Conservation (phyloP, 495 filamentous ascomycete genomes). For the Penicillium roqueforti region DNA sequence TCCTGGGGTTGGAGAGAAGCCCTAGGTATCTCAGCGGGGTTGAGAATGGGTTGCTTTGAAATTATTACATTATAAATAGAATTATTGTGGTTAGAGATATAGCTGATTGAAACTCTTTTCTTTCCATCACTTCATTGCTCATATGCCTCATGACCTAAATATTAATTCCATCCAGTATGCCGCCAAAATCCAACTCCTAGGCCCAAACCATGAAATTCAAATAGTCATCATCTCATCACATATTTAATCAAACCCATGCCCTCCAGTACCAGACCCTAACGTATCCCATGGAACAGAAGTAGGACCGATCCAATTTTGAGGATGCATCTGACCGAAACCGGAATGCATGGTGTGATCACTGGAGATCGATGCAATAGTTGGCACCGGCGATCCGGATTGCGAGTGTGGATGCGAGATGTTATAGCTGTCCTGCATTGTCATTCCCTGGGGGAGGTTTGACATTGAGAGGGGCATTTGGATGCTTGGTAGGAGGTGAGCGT, state of each 20-base stretch:
- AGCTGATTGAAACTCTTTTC: neutral
- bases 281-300: constrained; percentile 35
- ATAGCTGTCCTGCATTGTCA: constrained; percentile 17
- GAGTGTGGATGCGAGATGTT: constrained; percentile 14
- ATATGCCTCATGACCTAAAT: constrained; percentile 4
- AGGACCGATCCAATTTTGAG: constrained; percentile 37
- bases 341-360: constrained; percentile 24
- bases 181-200: too few species aligned
- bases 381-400: constrained; percentile 23
- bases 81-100: neutral
- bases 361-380: constrained; percentile 21
- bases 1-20: neutral
- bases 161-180: too few species aligned
- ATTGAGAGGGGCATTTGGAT: constrained; percentile 14
- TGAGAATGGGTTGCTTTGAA: neutral
- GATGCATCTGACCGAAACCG: constrained; percentile 29
- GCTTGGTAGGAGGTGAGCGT: constrained; percentile 2
- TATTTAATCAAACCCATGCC: constrained; percentile 16
- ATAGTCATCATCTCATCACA: neutral
- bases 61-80: neutral
- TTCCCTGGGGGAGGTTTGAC: constrained; percentile 8
- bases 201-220: neutral
- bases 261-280: constrained; percentile 15
- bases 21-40: neutral
- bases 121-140: constrained; percentile 1